These are phyloP conservation scores for Rosellinia necatrix DNA, from an alignment of 2,329 filamentous ascomycete genomes.

Conservation along the genomic window DNA sequence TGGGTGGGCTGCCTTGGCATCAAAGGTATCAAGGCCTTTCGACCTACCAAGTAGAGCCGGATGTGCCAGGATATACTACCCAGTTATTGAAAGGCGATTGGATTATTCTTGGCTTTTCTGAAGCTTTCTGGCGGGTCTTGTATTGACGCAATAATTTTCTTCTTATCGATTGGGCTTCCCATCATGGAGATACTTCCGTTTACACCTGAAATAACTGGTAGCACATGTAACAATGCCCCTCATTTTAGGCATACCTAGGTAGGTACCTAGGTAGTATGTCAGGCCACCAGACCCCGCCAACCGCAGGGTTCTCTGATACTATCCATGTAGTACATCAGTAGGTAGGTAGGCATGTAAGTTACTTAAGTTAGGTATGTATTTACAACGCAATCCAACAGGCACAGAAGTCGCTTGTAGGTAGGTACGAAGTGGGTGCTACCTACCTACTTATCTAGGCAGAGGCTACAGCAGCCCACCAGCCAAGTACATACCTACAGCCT, in stretches of 20 bases:
- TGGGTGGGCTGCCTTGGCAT: too few relatives aligned
- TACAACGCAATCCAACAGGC: too few relatives aligned
- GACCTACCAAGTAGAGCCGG: too few relatives aligned
- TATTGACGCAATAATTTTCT: constrained; percentile 16
- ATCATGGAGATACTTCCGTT: neutral
- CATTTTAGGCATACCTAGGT: too few relatives aligned
- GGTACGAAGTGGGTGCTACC: neutral
- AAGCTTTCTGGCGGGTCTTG: constrained; percentile 5
- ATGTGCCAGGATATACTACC: too few relatives aligned
- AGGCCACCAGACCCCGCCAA: constrained; percentile 25
- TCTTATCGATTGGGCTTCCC: constrained; percentile 22
- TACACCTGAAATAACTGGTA: neutral
- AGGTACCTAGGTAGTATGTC: constrained; percentile 12
- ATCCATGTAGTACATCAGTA: too few relatives aligned
- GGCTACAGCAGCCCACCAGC: constrained; percentile 11
- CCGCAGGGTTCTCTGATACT: neutral
- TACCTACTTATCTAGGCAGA: constrained; percentile 9
- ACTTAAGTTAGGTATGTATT: too few relatives aligned
- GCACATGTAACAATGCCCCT: constrained; percentile 20
- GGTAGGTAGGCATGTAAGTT: too few relatives aligned
- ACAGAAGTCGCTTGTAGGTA: neutral
- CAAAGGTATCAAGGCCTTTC: too few relatives aligned
- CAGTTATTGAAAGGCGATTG: too few relatives aligned
- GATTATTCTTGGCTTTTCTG: constrained; percentile 7
- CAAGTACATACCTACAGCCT: constrained; percentile 20